Evolutionary conservation across 169 alveolate genomes (phyloP).

Genomic region (Cyclospora cayetanensis): DNA sequence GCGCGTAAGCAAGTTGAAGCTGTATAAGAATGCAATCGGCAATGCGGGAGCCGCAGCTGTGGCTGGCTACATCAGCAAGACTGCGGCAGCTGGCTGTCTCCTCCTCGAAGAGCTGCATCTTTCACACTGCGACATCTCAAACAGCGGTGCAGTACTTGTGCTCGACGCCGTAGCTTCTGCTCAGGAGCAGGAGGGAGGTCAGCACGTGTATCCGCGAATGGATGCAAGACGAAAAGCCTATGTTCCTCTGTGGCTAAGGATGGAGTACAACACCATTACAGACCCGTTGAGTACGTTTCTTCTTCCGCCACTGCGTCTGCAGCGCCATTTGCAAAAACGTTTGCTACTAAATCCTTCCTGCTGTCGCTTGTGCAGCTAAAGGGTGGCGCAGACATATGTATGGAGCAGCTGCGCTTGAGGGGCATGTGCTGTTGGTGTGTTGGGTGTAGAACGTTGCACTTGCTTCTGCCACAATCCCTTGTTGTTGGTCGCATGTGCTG

Average conservation of each 20-base stretch:
- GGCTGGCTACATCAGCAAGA: conserved; percentile 1
- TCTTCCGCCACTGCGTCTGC: conserved; percentile 2
- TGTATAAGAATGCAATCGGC: conserved; percentile 33
- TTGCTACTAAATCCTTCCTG: background rate
- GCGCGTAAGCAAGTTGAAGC: background rate
- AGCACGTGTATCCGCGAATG: conserved; percentile 32
- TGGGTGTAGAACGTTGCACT: too few relatives aligned
- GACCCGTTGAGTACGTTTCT: conserved; percentile 5
- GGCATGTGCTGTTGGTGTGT: too few relatives aligned
- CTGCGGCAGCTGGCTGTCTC: conserved; percentile 45
- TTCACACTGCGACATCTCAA: conserved; percentile 53
- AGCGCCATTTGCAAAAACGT: background rate
- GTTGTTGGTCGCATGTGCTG: background rate
- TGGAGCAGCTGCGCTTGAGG: too few relatives aligned
- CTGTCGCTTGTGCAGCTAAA: background rate
- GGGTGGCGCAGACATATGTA: background rate
- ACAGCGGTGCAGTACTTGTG: conserved; percentile 28
- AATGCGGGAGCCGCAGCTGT: conserved; percentile 56
- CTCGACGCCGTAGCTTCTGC: conserved; percentile 64
- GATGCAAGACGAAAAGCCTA: background rate
- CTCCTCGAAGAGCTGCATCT: conserved; percentile 58
- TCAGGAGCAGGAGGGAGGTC: background rate
- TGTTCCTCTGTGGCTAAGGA: conserved; percentile 67
- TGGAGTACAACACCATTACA: conserved; percentile 43
- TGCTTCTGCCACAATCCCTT: background rate